Conservation (phyloP, 768 basidiomycete species). For the Phylloporus sp. region DNA sequence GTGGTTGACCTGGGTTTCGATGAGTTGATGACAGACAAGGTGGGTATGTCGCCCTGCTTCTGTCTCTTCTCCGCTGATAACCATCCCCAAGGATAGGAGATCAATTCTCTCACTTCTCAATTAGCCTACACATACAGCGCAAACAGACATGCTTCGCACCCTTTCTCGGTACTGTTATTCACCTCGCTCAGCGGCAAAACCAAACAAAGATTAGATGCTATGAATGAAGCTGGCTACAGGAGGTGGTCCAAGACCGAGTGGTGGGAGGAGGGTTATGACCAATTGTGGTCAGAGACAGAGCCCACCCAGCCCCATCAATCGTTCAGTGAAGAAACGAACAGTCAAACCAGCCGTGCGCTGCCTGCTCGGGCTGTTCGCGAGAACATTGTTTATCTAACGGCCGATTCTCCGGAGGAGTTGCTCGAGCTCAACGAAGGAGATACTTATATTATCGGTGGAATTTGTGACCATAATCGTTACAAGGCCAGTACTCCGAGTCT, state of each 20-base stretch:
- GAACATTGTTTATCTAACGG: conserved; percentile 85
- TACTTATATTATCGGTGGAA: conserved; percentile 92
- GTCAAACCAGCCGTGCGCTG: neutral
- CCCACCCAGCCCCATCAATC: neutral
- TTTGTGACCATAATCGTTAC: conserved; percentile 94
- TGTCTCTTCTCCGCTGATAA: conserved; percentile 8
- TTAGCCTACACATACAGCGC: conserved; percentile 87
- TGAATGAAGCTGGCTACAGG: conserved; percentile 63
- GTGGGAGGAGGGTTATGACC: conserved; percentile 73
- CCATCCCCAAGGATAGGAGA: conserved; percentile 55
- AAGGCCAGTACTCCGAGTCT: conserved; percentile 48
- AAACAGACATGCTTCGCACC: conserved; percentile 66
- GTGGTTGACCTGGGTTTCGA: conserved; percentile 91
- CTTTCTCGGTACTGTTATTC: conserved; percentile 70
- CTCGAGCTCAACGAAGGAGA: conserved; percentile 76
- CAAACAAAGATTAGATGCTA: conserved; percentile 55
- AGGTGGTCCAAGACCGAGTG: conserved; percentile 82
- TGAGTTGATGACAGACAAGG: conserved; percentile 89
- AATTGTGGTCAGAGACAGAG: conserved; percentile 53
- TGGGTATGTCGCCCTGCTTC: conserved; percentile 36
- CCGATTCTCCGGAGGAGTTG: conserved; percentile 85
- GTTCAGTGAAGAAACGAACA: conserved; percentile 1
- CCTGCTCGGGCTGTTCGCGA: conserved; percentile 32
- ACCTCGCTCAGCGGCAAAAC: conserved; percentile 77
- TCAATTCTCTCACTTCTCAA: conserved; percentile 84